Evolutionary conservation across 768 basidiomycete species (phyloP), one percentile per base, ranked within the genome.

Genomic region (Kwoniella sp.): DNA sequence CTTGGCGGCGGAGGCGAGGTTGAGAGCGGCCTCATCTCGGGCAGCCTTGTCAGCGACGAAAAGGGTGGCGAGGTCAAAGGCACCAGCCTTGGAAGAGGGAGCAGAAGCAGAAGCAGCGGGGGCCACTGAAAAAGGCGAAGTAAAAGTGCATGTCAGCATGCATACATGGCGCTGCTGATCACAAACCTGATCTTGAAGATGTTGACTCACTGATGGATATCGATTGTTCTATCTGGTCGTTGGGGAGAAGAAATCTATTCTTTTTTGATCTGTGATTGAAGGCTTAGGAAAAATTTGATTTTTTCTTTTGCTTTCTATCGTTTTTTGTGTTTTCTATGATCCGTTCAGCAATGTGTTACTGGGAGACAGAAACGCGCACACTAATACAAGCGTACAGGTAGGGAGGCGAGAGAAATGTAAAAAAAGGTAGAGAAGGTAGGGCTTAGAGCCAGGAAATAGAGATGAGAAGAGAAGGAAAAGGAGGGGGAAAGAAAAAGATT

Each of bases 41-140:
- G 86, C 83, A 68, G 88, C 85, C 83, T 92, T 93, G 84, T 95
- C 93, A 70, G 89, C 83, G 69, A 85, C 86, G 77, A 95, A 91
- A 70, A 95, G 88, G 65, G 88, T 80, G 58, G 89, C 80, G 66
- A 89, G 80, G 81, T 93, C 88, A 68, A 91, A 82, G 27, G 69
- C 68, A 52, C 73, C 74, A 48, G 73, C 87, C 63, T 86, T 85
- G 73, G 85, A 87, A 64, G 89, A 85, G 67, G 85, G 82, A 71
- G 88, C 85, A 68, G 81, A 82, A 65, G 82, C 25, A 78, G 85
- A 81, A 82, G 82, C 70, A 78, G 86, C 79, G 73, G 86, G 81
- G 74, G 90, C 86, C 81, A 86, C 86, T 66, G 49, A 17, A 24
- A 22, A 33, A 29, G 22, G 54, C 8, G 53, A 17, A 10, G 12